Percentiles rank a stretch among this genome's conserved stretches.
These are phyloP conservation scores for Tilletia walkeri DNA, from an alignment of 1,284 basidiomycete genomes.

Conservation along the genomic window DNA sequence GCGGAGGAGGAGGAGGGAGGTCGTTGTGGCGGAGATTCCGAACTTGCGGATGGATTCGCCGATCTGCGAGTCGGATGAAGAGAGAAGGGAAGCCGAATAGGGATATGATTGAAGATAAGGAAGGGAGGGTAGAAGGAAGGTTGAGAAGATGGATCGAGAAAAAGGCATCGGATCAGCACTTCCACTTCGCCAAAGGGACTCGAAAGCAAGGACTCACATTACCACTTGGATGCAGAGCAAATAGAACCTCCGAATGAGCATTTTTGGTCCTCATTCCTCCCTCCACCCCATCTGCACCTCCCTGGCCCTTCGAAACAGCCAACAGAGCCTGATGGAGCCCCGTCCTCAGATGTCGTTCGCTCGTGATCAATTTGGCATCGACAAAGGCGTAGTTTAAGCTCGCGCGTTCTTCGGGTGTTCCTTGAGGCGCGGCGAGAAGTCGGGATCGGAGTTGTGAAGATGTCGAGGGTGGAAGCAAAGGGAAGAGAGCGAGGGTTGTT, in stretches of 20 bases:
- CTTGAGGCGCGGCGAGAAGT: neutral
- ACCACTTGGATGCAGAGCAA: constrained; percentile 32
- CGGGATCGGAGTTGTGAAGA: neutral
- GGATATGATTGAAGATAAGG: neutral
- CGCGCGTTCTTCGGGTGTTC: constrained; percentile 20
- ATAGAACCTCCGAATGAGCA: constrained; percentile 36
- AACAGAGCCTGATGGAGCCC: constrained; percentile 32
- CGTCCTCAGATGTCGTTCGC: constrained; percentile 29
- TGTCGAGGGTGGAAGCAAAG: neutral
- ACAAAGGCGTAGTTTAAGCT: constrained; percentile 38
- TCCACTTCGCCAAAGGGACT: neutral
- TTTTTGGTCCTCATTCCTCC: constrained; percentile 39
- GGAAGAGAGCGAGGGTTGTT: constrained; percentile 3
- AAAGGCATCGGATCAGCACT: neutral
- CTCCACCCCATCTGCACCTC: constrained; percentile 11
- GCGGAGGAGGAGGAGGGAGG: constrained; percentile 6
- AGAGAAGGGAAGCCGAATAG: neutral
- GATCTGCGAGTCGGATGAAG: neutral
- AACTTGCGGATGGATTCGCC: constrained; percentile 16
- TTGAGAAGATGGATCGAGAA: neutral
- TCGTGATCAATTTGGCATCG: constrained; percentile 33
- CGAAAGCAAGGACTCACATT: constrained; percentile 29
- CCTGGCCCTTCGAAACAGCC: constrained; percentile 28
- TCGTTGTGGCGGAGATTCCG: neutral
- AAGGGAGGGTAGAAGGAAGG: neutral